Evolutionary conservation across 148 eudicot genomes (phyloP).

Genomic region (Agrostemma githago): DNA sequence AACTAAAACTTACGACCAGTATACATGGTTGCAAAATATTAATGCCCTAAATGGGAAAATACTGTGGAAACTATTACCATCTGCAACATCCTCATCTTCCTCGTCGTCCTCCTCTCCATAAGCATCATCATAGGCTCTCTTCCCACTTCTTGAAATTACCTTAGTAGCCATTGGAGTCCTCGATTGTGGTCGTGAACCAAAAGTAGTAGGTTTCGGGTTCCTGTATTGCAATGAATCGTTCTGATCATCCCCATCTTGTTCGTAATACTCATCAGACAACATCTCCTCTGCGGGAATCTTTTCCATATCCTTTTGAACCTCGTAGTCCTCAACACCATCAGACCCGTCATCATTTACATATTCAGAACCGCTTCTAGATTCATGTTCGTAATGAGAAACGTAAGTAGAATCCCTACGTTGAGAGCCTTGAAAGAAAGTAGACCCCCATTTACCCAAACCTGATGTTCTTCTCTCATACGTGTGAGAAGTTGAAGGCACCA

Average conservation of each 20-base stretch:
- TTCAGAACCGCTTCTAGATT: conserved; percentile 73
- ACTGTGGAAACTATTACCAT: conserved; percentile 30
- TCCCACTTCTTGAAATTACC: conserved; percentile 34
- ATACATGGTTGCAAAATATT: background rate
- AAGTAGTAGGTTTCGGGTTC: conserved; percentile 27
- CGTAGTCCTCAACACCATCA: conserved; percentile 50
- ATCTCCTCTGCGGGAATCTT: conserved; percentile 78
- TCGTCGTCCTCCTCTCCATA: conserved; percentile 44
- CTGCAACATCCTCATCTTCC: conserved; percentile 48
- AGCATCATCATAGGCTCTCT: conserved; percentile 34
- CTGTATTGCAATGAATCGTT: conserved; percentile 53
- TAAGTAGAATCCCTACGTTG: conserved; percentile 39
- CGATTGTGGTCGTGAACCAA: conserved; percentile 39
- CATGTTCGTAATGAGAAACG: conserved; percentile 55
- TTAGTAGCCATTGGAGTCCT: conserved; percentile 32
- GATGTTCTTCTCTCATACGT: conserved; percentile 41
- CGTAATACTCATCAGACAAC: conserved; percentile 97
- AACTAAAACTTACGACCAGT: background rate
- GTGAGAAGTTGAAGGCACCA: conserved; percentile 36
- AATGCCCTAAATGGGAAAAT: background rate
- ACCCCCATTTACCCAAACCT: conserved; percentile 63
- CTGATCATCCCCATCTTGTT: conserved; percentile 87
- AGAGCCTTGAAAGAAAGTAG: conserved; percentile 67
- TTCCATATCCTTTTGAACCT: conserved; percentile 38
- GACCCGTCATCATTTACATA: conserved; percentile 60